These are phyloP conservation scores for Xylaria bambusicola DNA, from an alignment of 495 filamentous ascomycete species.

Conservation along the genomic window DNA sequence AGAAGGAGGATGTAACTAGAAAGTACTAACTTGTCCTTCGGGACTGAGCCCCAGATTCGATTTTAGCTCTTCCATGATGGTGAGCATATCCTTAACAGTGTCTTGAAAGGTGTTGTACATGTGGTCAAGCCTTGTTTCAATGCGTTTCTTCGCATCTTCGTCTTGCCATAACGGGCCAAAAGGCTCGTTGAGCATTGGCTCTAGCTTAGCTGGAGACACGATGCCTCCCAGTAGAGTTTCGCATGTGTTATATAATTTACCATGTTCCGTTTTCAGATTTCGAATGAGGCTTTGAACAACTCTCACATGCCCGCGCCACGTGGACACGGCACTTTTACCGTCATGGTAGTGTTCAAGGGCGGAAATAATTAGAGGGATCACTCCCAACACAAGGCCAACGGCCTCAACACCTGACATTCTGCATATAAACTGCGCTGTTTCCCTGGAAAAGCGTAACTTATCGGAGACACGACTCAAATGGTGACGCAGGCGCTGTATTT, in stretches of 20 bases:
- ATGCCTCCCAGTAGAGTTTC: not conserved
- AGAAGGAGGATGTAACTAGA: not conserved
- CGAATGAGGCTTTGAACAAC: not conserved
- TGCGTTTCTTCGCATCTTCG: not conserved
- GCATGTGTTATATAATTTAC: not conserved
- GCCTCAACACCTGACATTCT: not conserved
- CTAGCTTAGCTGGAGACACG: not conserved
- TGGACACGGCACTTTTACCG: not conserved
- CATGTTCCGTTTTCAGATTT: not conserved
- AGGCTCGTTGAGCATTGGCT: not conserved
- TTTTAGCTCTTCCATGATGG: not conserved
- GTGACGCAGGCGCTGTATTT: too few species aligned
- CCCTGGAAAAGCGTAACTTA: too few species aligned
- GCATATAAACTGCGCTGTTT: not conserved
- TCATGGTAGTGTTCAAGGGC: not conserved
- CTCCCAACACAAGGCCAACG: not conserved
- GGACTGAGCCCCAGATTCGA: not conserved
- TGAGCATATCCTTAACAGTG: not conserved
- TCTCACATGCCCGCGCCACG: not conserved
- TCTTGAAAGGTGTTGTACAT: not conserved
- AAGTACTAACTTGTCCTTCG: not conserved
- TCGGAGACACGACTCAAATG: too few species aligned
- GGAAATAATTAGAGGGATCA: not conserved
- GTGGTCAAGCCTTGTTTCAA: not conserved
- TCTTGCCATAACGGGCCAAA: not conserved